Conservation (phyloP, 441 rosid genomes). For the Omphalea diandra region DNA sequence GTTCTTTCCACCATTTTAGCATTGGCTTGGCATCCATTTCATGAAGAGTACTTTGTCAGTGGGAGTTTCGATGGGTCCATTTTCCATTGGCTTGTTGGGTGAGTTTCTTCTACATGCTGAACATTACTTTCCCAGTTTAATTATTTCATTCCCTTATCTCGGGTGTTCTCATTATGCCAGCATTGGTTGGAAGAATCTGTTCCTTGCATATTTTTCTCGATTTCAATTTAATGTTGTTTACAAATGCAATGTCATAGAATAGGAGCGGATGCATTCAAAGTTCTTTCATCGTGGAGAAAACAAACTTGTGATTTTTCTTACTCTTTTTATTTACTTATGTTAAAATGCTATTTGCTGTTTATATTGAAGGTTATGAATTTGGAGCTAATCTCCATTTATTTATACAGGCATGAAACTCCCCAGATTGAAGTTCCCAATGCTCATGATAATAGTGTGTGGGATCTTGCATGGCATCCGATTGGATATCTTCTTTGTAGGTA, state of each 20-base stretch:
- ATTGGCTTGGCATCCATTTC: conserved; percentile 98
- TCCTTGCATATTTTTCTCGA: neutral
- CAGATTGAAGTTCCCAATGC: conserved; percentile 82
- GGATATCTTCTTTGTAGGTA: conserved; percentile 99
- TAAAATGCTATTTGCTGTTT: conserved; percentile 1
- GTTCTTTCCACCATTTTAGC: conserved; percentile 39
- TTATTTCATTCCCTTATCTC: neutral
- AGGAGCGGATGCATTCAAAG: neutral
- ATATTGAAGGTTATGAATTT: conserved; percentile 8
- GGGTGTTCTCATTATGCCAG: neutral
- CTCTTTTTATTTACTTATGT: neutral
- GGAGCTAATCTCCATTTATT: conserved; percentile 21
- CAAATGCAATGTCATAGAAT: neutral
- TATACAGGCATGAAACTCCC: conserved; percentile 87
- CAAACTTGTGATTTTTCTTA: neutral
- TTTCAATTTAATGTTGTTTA: neutral
- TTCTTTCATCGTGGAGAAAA: neutral
- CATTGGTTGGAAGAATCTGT: neutral
- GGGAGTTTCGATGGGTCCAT: conserved; percentile 95
- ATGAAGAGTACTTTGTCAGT: conserved; percentile 97
- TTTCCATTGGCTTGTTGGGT: conserved; percentile 99
- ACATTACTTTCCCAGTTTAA: neutral
- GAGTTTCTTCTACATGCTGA: conserved; percentile 23
- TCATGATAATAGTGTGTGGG: conserved; percentile 96
- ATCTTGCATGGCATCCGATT: conserved; percentile 98